Evolutionary conservation across 2,329 filamentous ascomycete species (phyloP).

Genomic region (Aureobasidium leucospermi): DNA sequence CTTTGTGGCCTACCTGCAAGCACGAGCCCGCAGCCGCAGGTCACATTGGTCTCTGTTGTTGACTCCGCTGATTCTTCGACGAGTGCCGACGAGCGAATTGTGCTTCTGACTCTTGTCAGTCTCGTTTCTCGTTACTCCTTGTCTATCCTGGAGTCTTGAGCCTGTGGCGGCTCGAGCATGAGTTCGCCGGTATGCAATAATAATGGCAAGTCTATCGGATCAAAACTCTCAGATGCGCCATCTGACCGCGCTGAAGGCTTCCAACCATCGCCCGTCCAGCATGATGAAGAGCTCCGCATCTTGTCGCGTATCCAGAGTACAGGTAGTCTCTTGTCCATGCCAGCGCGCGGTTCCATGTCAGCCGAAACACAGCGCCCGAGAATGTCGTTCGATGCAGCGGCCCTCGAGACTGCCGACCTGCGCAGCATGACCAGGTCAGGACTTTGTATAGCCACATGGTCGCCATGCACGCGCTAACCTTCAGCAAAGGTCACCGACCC

Average conservation of each 20-base stretch:
- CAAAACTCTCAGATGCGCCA: neutral
- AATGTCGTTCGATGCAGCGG: constrained; percentile 9
- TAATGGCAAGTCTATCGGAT: constrained; percentile 10
- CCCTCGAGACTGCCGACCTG: constrained; percentile 9
- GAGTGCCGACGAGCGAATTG: neutral
- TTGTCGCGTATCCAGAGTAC: constrained; percentile 12
- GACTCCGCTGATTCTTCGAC: neutral
- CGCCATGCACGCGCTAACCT: neutral
- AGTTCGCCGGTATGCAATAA: constrained; percentile 12
- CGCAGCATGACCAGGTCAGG: constrained; percentile 10
- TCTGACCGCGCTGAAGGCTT: neutral
- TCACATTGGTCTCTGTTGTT: constrained; percentile 5
- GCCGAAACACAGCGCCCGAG: neutral
- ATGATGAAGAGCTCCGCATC: neutral
- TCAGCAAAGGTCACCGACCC: constrained; percentile 4
- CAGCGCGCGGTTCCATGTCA: neutral
- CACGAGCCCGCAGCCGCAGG: constrained; percentile 1
- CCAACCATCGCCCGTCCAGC: constrained; percentile 9
- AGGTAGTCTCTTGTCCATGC: constrained; percentile 3
- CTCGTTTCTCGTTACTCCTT: neutral
- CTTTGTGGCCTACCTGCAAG: neutral
- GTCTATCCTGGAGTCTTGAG: neutral
- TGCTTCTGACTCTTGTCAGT: neutral
- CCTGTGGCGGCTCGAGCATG: constrained; percentile 12
- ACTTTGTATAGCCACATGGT: neutral